A percentile compares a stretch with the other conserved stretches of the same genome.
Evolutionary conservation across 1,284 basidiomycete genomes (phyloP).

Genomic region (Cryptococcus sp.): DNA sequence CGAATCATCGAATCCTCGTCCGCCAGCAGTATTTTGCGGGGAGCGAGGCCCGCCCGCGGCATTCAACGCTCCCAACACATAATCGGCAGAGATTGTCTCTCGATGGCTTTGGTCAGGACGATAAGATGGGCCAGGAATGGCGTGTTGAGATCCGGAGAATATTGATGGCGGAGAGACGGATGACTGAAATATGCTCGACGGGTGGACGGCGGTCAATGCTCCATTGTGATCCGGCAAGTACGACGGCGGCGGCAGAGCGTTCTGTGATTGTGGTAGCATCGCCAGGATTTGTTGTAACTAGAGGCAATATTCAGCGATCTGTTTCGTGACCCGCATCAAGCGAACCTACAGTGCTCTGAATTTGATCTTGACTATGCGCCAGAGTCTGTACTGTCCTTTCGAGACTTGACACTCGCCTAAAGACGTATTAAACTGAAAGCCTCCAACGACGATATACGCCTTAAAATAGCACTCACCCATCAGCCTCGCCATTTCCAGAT

Average conservation of each 20-base stretch:
- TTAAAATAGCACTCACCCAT: constrained; percentile 24
- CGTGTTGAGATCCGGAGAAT: constrained; percentile 14
- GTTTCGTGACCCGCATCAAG: neutral
- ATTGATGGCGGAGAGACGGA: constrained; percentile 36
- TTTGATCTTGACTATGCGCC: constrained; percentile 47
- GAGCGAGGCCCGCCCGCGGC: constrained; percentile 17
- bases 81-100: neutral
- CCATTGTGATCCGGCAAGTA: constrained; percentile 23
- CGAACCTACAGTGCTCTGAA: constrained; percentile 42
- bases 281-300: constrained; percentile 49
- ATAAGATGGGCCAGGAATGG: neutral
- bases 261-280: constrained; percentile 33
- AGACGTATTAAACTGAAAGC: neutral
- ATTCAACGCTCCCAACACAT: neutral
- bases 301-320: neutral
- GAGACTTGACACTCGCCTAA: constrained; percentile 39
- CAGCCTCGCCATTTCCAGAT: constrained; percentile 60
- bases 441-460: neutral
- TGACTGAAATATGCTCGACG: constrained; percentile 37
- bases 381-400: constrained; percentile 46
- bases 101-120: neutral
- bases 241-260: constrained; percentile 10
- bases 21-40: constrained; percentile 40
- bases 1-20: constrained; percentile 10
- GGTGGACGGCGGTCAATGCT: constrained; percentile 26